Evolutionary conservation across 2,329 filamentous ascomycete species (phyloP).

Genomic region (Paracoccidioides brasiliensis): DNA sequence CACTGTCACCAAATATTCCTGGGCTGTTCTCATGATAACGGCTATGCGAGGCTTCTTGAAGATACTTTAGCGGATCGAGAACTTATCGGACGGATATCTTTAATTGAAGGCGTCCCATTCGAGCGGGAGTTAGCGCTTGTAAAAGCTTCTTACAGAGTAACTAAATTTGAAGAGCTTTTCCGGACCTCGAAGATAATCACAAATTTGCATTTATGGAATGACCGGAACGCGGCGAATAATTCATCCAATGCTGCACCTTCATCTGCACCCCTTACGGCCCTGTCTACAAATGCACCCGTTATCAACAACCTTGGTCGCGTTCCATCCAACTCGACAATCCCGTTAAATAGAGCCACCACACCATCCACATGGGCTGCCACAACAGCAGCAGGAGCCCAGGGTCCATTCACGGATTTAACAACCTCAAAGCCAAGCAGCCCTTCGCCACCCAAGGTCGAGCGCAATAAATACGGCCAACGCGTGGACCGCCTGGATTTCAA

Average conservation of each 20-base stretch:
- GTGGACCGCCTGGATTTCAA: constrained; percentile 40
- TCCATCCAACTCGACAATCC: constrained; percentile 22
- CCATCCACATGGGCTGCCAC: constrained; percentile 23
- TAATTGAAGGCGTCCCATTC: constrained; percentile 45
- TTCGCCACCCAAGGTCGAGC: constrained; percentile 32
- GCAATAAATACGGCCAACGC: constrained; percentile 47
- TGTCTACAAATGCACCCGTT: constrained; percentile 24
- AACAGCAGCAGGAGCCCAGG: constrained; percentile 25
- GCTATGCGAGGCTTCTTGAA: constrained; percentile 41
- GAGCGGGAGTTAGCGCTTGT: constrained; percentile 39
- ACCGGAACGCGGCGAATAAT: constrained; percentile 4
- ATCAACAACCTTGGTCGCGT: constrained; percentile 22
- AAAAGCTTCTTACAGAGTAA: constrained; percentile 35
- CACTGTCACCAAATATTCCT: constrained; percentile 50
- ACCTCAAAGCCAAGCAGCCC: constrained; percentile 20
- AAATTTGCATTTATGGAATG: constrained; percentile 13
- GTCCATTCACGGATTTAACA: constrained; percentile 27
- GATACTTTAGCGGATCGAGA: constrained; percentile 34
- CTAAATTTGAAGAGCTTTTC: constrained; percentile 41
- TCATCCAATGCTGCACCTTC: constrained; percentile 12
- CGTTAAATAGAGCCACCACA: constrained; percentile 13
- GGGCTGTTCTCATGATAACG: constrained; percentile 45
- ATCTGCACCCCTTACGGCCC: constrained; percentile 21
- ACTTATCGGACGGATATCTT: constrained; percentile 37
- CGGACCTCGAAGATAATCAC: constrained; percentile 38